Percentiles rank a stretch among this genome's conserved stretches.
Conservation (phyloP, 352 stramenopile genomes). For the Hyaloperonospora brassicae region DNA sequence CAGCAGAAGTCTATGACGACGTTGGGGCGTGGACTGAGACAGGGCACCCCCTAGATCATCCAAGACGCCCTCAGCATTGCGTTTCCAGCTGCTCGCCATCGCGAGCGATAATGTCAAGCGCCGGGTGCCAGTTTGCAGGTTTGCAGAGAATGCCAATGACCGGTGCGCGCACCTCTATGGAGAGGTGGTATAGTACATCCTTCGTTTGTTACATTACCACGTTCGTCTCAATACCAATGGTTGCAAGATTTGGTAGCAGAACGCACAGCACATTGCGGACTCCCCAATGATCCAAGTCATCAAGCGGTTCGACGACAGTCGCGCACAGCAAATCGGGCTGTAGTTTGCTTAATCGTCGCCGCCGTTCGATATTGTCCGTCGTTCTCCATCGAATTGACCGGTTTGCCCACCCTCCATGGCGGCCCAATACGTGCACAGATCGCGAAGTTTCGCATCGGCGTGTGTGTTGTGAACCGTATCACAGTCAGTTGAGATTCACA, state of each 20-base stretch:
- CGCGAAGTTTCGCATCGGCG: not conserved
- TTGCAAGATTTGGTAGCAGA: not conserved
- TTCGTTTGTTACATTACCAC: not conserved
- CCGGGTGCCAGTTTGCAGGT: not conserved
- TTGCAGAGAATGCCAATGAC: not conserved
- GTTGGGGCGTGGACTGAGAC: not conserved
- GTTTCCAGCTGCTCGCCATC: not conserved
- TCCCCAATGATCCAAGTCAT: not conserved
- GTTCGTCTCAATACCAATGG: not conserved
- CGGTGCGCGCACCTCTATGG: not conserved
- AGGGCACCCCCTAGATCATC: no score
- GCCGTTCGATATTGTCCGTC: not conserved
- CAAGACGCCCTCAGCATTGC: not conserved
- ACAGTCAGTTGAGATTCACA: not conserved
- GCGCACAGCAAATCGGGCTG: not conserved
- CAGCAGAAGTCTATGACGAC: not conserved
- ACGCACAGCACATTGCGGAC: not conserved
- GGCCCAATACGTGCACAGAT: not conserved
- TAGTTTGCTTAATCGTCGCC: not conserved
- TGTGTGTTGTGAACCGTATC: no score
- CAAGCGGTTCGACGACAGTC: not conserved
- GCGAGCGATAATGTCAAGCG: not conserved
- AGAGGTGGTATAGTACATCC: not conserved
- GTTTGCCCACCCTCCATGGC: not conserved
- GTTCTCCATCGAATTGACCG: not conserved